Conservation (phyloP, 306 rosid genomes). For the Crataegus laevigata region DNA sequence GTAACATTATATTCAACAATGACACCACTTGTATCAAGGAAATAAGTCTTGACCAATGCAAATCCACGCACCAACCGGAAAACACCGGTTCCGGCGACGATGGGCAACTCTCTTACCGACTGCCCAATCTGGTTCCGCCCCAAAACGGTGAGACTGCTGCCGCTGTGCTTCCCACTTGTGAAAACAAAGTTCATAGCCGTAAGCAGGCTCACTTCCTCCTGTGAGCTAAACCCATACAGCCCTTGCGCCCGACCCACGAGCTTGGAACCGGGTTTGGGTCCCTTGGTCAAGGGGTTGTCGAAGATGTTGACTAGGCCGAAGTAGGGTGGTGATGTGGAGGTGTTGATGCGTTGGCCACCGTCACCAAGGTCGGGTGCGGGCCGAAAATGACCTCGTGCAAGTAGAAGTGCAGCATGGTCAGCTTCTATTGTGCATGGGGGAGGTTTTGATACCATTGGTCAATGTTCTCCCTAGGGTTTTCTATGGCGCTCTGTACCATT, state of each 20-base stretch:
- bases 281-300: background rate
- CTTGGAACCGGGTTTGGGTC: background rate
- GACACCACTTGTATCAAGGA: background rate
- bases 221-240: background rate
- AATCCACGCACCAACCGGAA: constrained; percentile 10
- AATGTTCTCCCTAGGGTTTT: background rate
- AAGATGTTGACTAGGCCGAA: constrained; percentile 2
- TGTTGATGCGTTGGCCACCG: background rate
- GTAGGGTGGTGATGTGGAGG: background rate
- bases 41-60: background rate
- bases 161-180: background rate
- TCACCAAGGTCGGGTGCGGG: background rate
- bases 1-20: background rate
- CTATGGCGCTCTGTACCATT: background rate
- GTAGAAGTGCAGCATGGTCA: background rate
- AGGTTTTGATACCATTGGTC: constrained; percentile 2
- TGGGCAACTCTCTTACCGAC: background rate
- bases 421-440: background rate
- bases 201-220: background rate
- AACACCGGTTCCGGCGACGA: constrained; percentile 5
- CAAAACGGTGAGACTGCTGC: constrained; percentile 9
- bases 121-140: background rate
- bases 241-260: constrained; percentile 13
- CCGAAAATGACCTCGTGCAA: constrained; percentile 7
- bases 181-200: background rate